Evolutionary conservation across 345 rosid genomes (phyloP).

Genomic region (Euclidium syriacum): DNA sequence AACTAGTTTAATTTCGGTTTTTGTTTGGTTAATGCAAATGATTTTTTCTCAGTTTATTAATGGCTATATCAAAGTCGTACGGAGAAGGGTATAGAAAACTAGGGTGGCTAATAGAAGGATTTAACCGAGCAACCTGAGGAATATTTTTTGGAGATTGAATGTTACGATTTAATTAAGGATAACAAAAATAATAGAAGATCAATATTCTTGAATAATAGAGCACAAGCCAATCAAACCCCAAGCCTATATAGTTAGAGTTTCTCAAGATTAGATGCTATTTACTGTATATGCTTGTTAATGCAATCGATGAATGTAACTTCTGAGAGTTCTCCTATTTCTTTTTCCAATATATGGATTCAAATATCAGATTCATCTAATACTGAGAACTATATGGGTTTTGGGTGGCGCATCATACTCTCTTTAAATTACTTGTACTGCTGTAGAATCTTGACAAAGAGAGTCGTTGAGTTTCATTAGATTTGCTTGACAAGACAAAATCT

Average conservation of each 20-base stretch:
- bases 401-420: constrained; percentile 74
- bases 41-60: constrained; percentile 40
- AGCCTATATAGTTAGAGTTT: no score
- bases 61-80: constrained; percentile 55
- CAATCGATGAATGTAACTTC: no score
- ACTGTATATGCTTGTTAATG: no score
- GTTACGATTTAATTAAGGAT: no score
- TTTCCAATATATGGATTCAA: no score
- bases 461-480: background rate
- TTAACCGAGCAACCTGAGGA: constrained; percentile 53
- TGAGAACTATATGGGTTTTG: constrained; percentile 59
- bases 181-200: no score
- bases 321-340: no score
- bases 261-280: no score
- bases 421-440: constrained; percentile 47
- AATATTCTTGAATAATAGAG: no score
- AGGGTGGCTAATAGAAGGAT: constrained; percentile 86
- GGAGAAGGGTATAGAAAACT: constrained; percentile 57
- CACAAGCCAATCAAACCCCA: no score
- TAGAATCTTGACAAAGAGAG: constrained; percentile 38
- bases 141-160: constrained; percentile 60
- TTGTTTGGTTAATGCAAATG: background rate
- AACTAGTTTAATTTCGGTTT: background rate
- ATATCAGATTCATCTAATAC: no score
- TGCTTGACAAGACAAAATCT: background rate